Evolutionary conservation across 257 asterid species (phyloP).

Genomic region (Voacanga thouarsii): DNA sequence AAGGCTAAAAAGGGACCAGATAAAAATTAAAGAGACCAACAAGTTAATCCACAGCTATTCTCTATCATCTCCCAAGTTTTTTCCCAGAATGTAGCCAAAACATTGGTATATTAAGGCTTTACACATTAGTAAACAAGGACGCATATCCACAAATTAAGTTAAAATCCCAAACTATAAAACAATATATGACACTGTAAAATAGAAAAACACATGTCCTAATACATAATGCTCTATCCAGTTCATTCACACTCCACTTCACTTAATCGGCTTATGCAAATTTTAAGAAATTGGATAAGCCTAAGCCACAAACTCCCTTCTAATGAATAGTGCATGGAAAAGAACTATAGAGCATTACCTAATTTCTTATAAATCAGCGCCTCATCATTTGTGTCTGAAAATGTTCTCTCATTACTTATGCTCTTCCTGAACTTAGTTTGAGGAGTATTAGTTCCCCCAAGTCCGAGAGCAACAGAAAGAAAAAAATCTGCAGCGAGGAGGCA

Average conservation of each 20-base stretch:
- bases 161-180: neutral
- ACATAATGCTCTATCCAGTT: neutral
- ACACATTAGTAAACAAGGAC: neutral
- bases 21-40: neutral
- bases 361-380: conserved; percentile 57
- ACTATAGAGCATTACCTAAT: conserved; percentile 51
- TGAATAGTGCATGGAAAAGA: neutral
- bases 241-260: neutral
- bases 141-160: neutral
- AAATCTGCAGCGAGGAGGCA: conserved; percentile 58
- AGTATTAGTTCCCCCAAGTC: conserved; percentile 81
- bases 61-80: neutral
- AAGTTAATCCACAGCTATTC: neutral
- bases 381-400: conserved; percentile 77
- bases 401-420: conserved; percentile 91
- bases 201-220: neutral
- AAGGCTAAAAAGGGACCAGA: neutral
- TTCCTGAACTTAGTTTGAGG: conserved; percentile 64
- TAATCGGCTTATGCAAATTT: neutral
- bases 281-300: neutral
- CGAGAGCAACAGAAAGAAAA: conserved; percentile 85
- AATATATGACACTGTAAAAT: neutral
- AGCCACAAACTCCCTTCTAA: neutral
- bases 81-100: neutral
- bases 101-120: neutral